Percentiles rank a stretch among this genome's conserved stretches.
These are phyloP conservation scores for Suillus alpinus DNA, from an alignment of 768 basidiomycete species.

Conservation along the genomic window DNA sequence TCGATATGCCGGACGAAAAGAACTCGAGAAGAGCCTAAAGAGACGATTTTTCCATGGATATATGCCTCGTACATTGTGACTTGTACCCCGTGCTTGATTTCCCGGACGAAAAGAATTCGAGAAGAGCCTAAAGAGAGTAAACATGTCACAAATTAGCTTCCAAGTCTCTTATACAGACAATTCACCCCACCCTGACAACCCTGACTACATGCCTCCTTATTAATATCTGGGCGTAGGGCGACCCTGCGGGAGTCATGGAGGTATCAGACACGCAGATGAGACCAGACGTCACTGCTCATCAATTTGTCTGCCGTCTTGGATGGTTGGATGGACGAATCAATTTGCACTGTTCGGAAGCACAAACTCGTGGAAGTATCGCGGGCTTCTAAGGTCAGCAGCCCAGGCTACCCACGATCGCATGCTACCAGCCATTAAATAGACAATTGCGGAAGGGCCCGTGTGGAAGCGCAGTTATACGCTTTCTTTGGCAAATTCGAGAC, in stretches of 20 bases:
- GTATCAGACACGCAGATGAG: not conserved
- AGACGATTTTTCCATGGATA: not conserved
- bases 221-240: not conserved
- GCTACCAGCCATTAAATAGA: not conserved
- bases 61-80: not conserved
- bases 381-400: not conserved
- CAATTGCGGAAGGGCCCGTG: not conserved
- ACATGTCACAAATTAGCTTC: not conserved
- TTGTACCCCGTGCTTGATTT: not conserved
- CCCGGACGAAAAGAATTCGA: not conserved
- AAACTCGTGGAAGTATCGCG: slow-evolving; percentile 3
- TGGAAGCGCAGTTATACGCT: not conserved
- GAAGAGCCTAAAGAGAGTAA: not conserved
- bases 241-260: not conserved
- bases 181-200: not conserved
- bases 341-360: not conserved
- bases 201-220: not conserved
- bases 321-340: not conserved
- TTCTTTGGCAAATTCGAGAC: not conserved
- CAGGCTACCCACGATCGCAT: slow-evolving; percentile 1
- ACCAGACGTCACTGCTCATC: not conserved
- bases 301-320: not conserved
- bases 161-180: not conserved
- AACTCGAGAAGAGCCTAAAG: not conserved
- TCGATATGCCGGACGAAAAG: not conserved